Evolutionary conservation across 352 stramenopile genomes (phyloP).

Genomic region (Globisporangium middletonii): DNA sequence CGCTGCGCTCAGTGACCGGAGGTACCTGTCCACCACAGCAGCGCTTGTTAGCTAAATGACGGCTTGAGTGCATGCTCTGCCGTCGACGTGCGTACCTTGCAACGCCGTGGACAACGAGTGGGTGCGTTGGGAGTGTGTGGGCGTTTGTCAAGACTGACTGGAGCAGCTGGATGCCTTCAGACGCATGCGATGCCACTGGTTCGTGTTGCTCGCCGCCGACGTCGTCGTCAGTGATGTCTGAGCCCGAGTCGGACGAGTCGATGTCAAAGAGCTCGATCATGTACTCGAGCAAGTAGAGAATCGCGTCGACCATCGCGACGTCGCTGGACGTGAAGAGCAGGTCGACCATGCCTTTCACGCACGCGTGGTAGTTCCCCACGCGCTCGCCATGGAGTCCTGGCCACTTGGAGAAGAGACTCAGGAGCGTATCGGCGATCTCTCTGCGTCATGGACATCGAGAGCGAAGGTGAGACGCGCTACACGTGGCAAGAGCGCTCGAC

Average conservation of each 20-base stretch:
- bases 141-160: constrained; percentile 43
- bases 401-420: constrained; percentile 82
- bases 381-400: constrained; percentile 30
- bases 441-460: constrained; percentile 16
- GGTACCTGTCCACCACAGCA: constrained; percentile 31
- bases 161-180: constrained; percentile 46
- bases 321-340: constrained; percentile 44
- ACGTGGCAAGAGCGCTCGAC: not conserved
- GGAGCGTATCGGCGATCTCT: constrained; percentile 74
- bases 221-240: constrained; percentile 22
- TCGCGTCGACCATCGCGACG: constrained; percentile 53
- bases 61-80: not conserved
- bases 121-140: constrained; percentile 43
- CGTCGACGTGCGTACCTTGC: constrained; percentile 24
- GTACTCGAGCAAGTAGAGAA: constrained; percentile 69
- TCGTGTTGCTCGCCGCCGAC: constrained; percentile 10
- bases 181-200: constrained; percentile 13
- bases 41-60: not conserved
- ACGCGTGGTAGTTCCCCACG: constrained; percentile 36
- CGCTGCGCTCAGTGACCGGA: constrained; percentile 47
- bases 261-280: constrained; percentile 81
- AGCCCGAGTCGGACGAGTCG: constrained; percentile 64
- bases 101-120: constrained; percentile 49
- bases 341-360: constrained; percentile 51
- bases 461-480: no score